A percentile compares a stretch with the other conserved stretches of the same genome.
phyloP scores from a whole-genome alignment of 225 moss, liverwort and hornwort genomes.

The Bryum argenteum region DNA sequence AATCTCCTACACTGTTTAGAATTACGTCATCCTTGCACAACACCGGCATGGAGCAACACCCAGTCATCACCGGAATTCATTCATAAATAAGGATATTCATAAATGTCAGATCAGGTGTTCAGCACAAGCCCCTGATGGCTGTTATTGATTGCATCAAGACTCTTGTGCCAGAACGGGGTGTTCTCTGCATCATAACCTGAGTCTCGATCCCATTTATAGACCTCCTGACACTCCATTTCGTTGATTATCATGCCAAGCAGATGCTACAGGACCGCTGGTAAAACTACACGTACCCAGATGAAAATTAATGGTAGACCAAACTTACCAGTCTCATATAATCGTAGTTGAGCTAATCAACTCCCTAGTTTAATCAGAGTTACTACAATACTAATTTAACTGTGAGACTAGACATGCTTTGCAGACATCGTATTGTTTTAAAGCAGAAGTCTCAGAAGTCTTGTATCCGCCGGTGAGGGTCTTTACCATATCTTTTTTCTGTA shows the following conservation, averaged over 20 bases:
- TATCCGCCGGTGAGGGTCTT: no score
- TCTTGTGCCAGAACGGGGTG: conserved; percentile 14
- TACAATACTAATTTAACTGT: no score
- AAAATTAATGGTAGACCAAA: no score
- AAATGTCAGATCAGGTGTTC: neutral
- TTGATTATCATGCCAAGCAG: neutral
- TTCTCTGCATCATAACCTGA: conserved; percentile 6
- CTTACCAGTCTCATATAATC: neutral
- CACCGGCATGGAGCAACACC: no score
- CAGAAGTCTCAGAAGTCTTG: no score
- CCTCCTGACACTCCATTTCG: neutral
- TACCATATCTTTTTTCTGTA: no score
- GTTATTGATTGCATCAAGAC: conserved; percentile 13
- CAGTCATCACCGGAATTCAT: no score
- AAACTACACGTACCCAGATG: neutral
- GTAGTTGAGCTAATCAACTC: neutral
- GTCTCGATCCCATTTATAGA: conserved; percentile 10
- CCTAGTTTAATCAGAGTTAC: neutral
- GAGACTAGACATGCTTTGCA: no score
- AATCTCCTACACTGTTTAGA: no score
- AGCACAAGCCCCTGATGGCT: neutral
- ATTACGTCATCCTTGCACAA: no score
- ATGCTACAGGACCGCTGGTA: neutral
- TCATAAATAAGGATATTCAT: neutral
- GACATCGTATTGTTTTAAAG: no score